Evolutionary conservation across 2,329 filamentous ascomycete genomes (phyloP).

Genomic region (Ceratocystis papillata): DNA sequence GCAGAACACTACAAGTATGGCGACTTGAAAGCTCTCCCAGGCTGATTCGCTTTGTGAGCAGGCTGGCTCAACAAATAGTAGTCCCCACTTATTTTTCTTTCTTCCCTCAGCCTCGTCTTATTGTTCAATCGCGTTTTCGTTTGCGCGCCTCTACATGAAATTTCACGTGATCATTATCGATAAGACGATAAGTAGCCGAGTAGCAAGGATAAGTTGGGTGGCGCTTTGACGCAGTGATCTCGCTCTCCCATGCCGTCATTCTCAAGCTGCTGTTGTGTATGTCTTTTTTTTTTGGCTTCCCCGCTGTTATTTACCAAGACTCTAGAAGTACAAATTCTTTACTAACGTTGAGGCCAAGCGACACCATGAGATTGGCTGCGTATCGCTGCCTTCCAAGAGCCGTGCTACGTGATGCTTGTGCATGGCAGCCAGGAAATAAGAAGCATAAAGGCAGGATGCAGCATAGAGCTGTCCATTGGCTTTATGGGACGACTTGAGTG

Average conservation of each 20-base stretch:
- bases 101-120: slow-evolving; percentile 22
- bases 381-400: too few species aligned
- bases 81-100: slow-evolving; percentile 23
- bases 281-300: not conserved
- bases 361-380: too few species aligned
- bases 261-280: too few species aligned
- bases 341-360: too few species aligned
- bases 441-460: too few species aligned
- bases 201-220: not conserved
- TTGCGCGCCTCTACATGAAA: slow-evolving; percentile 13
- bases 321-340: too few species aligned
- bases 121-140: slow-evolving; percentile 21
- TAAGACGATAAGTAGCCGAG: slow-evolving; percentile 9
- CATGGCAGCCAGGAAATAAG: not conserved
- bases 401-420: not conserved
- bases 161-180: slow-evolving; percentile 20
- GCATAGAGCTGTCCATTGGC: too few species aligned
- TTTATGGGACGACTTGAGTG: too few species aligned
- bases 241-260: not conserved
- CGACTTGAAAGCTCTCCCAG: not conserved
- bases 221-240: not conserved
- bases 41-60: slow-evolving; percentile 1
- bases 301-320: not conserved
- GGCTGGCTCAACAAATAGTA: not conserved
- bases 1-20: not conserved